Base-by-base conservation (phyloP, 805 yeast species). In the Ogataea henricii region DNA sequence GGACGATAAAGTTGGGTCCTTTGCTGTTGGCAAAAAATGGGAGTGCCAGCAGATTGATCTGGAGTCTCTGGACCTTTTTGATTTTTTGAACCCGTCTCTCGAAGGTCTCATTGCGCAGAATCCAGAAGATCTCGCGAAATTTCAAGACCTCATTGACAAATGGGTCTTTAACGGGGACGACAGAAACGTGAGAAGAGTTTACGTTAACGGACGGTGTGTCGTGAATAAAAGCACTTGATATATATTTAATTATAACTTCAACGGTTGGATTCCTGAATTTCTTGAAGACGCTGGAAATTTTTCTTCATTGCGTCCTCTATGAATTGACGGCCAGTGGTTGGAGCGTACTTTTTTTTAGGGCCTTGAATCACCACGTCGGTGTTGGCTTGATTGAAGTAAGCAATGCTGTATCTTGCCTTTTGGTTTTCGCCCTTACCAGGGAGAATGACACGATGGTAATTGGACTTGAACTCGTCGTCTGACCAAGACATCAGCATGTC, bases 131-230 rank as follows among this genome's bases (percentile, higher is more conserved):
- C 5, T 40, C 13, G 36, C 47, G 5, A 73, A 72, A 49, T 70
- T 80, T 60, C 70, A 70, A 18, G 80, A 83, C 57, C 58, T 86
- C 41, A 64, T 89, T 4, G 85, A 86, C 44, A 88, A 87, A 64
- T 91, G 97, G 97, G 72, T 89, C 9, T 90, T 87, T 63, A 77
- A 81, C 45, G 97, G 97, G 8, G 97, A 90, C 66, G 97, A 90
- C 64, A 76, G 97, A 59, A 90, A 90, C 62, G 81, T 90, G 23
- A 60, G 69, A 4, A 74, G 72, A 47, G 96, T 90, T 7, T 90
- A 89, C 88, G 89, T 89, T 34, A 78, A 81, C 58, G 96, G 97
- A 6, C 64, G 73, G 49, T 60, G 73, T 49, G 90, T 86, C 16
- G 70, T 78, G 7, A 70, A 73, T 51, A 78, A 77, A 53, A 27